These are phyloP conservation scores for Leishmania guyanensis DNA, from an alignment of 208 protist species.

Conservation along the genomic window DNA sequence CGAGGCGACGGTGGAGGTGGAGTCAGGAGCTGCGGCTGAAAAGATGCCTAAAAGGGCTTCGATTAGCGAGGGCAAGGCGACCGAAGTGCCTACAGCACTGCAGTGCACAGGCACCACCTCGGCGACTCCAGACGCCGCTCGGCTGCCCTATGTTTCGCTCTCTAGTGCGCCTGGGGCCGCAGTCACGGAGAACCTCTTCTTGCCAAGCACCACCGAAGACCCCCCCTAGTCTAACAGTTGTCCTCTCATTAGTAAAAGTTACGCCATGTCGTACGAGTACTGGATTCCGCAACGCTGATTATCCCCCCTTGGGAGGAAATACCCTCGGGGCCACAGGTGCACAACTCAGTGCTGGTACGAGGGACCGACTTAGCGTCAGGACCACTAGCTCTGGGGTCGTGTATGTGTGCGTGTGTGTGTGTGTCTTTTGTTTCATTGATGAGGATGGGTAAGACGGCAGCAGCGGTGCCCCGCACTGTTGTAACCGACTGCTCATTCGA, in stretches of 20 bases:
- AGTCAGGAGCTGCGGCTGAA: neutral
- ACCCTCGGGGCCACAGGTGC: neutral
- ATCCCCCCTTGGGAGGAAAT: neutral
- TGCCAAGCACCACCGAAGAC: neutral
- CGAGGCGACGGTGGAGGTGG: neutral
- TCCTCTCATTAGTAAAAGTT: neutral
- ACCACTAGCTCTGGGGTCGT: neutral
- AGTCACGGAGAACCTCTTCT: neutral
- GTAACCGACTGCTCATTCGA: neutral
- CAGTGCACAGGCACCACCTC: neutral
- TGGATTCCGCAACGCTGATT: neutral
- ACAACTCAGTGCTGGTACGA: neutral
- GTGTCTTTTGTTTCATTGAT: neutral
- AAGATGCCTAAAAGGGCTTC: neutral
- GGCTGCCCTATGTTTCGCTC: neutral
- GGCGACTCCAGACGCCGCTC: neutral
- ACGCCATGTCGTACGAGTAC: neutral
- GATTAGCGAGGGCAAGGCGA: neutral
- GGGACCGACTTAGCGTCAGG: neutral
- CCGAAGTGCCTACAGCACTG: neutral
- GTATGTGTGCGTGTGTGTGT: neutral
- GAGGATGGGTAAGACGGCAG: neutral
- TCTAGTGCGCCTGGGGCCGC: neutral
- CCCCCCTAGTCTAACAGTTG: neutral
- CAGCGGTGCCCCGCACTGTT: slow-evolving; percentile 3